Evolutionary conservation across 2,329 filamentous ascomycete genomes (phyloP).

Genomic region (Coniochaeta sp.): DNA sequence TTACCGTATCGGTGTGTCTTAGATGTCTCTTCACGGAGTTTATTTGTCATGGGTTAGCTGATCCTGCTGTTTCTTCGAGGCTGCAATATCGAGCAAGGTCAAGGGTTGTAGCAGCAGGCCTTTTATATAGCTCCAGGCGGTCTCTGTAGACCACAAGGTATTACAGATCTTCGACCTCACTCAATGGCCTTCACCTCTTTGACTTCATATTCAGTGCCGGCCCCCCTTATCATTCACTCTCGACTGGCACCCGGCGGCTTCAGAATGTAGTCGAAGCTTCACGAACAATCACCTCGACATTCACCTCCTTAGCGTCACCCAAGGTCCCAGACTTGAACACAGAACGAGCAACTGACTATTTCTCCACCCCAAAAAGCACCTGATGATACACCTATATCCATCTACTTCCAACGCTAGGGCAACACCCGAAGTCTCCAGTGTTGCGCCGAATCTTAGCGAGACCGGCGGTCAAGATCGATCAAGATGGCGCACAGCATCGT

Average conservation of each 20-base stretch:
- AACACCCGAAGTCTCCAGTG: slow-evolving; percentile 1
- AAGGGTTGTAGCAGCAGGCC: not conserved
- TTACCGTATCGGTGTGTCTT: not conserved
- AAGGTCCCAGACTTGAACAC: not conserved
- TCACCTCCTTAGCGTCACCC: not conserved
- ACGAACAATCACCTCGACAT: not conserved
- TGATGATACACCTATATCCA: not conserved
- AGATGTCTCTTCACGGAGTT: not conserved
- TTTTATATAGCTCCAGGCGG: not conserved
- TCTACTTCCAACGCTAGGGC: not conserved
- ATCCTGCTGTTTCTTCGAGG: not conserved
- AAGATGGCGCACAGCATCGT: slow-evolving; percentile 1
- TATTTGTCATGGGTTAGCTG: not conserved
- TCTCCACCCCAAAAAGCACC: not conserved
- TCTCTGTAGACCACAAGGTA: not conserved
- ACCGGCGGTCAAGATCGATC: slow-evolving; percentile 1
- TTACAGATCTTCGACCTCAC: not conserved
- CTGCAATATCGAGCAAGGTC: not conserved
- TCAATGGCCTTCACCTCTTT: too few species aligned
- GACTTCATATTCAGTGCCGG: not conserved
- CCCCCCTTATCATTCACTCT: not conserved
- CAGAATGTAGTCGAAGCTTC: not conserved
- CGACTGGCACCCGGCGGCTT: not conserved
- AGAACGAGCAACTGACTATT: not conserved
- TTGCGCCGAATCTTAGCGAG: slow-evolving; percentile 1